Evolutionary conservation across 495 filamentous ascomycete species (phyloP), one percentile per base, ranked within the genome.

Genomic region (Tuber borchii): DNA sequence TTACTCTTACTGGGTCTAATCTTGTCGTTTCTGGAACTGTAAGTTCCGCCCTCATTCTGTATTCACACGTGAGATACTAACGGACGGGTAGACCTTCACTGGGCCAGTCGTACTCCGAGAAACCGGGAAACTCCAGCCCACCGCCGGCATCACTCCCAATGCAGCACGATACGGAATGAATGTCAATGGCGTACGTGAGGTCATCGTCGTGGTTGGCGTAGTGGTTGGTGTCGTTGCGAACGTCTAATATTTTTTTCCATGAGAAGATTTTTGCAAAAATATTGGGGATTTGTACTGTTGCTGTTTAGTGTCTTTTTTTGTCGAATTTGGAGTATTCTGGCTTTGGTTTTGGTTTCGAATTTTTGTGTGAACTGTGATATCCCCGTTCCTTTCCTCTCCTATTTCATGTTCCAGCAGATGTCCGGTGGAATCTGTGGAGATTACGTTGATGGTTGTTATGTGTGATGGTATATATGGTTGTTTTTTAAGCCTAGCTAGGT

Each of bases 211-310:
- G 20, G 61, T 79, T 56, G 78, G 65, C 19, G 73, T 75, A 6
- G 70, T 79, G 1, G 76, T 79, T 68, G 73, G 78, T 71, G 78
- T 79, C 22, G 78, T 79, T 40, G 77, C 46, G 9, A 71, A 78
- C 26, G n/a, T 71, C 31, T 79, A 71, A 65, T 34, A 17, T 31
- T 10, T 17, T 34, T 34, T 65, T 34, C 16, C 17, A 4, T 31
- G 26, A 34, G 1, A 65, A 34, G 14, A 4, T 34, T 6, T 65
- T 31, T 65, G 16, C 56, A 65, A 31, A 65, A 34, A 65, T 12
- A 14, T 31, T 34, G 12, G 56, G 14, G 12, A 17, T 65, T 65
- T 65, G 56, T 34, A 31, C 26, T 31, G n/a, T 31, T 65, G 9
- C 56, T 26, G n/a, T n/a, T 65, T 65, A n/a, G 51, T 61, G 22